Percentiles rank a stretch among this genome's conserved stretches.
phyloP scores from a whole-genome alignment of 2,329 filamentous ascomycete genomes.

The Basipetospora chlamydospora region DNA sequence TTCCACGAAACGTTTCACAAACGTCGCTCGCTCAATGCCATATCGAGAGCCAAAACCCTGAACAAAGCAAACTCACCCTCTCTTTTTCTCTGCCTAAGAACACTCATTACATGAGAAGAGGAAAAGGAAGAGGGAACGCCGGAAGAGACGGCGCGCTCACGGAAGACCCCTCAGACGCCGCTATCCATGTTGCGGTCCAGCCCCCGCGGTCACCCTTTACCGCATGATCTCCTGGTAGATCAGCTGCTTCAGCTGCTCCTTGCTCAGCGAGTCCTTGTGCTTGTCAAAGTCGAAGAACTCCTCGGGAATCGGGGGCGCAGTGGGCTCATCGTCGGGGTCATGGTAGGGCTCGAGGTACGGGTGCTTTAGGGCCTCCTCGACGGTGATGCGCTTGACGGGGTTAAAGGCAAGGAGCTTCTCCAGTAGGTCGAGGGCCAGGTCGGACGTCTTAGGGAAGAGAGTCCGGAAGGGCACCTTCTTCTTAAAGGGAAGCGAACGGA shows the following conservation, averaged over 20 bases:
- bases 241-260: constrained; percentile 92
- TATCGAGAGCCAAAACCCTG: too few species aligned
- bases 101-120: too few species aligned
- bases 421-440: constrained; percentile 80
- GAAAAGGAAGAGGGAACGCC: too few species aligned
- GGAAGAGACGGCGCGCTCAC: too few species aligned
- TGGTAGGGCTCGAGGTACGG: constrained; percentile 98
- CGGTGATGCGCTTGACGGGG: constrained; percentile 94
- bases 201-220: too few species aligned
- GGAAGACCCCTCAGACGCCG: too few species aligned
- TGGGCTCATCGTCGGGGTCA: constrained; percentile 96
- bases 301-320: constrained; percentile 88
- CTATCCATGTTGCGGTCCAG: too few species aligned
- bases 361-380: constrained; percentile 93
- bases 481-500: constrained; percentile 95
- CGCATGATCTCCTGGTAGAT: constrained; percentile 95
- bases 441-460: constrained; percentile 98
- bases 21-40: too few species aligned
- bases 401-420: constrained; percentile 97
- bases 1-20: too few species aligned
- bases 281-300: constrained; percentile 99
- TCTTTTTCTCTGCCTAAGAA: too few species aligned
- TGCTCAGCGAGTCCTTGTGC: constrained; percentile 97
- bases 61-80: too few species aligned
- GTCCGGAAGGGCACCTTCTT: constrained; percentile 98